Evolutionary conservation across 371 early-diverging fungal species (phyloP).

Genomic region (Lichtheimia ornata): DNA sequence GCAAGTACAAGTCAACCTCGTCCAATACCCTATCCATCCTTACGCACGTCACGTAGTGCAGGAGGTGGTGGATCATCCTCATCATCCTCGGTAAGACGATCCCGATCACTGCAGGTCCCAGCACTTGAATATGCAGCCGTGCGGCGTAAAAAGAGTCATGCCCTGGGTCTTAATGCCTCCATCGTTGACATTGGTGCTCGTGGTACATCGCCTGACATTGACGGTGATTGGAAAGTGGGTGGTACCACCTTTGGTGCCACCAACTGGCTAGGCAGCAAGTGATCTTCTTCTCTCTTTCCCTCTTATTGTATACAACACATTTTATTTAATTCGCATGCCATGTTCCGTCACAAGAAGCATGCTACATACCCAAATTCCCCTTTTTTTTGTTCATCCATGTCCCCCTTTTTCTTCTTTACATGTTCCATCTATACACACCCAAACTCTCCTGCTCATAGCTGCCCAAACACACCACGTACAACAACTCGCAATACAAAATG

Average conservation of each 20-base stretch:
- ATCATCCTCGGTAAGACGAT: constrained; percentile 9
- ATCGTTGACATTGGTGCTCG: constrained; percentile 9
- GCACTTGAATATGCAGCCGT: constrained; percentile 21
- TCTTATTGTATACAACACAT: neutral
- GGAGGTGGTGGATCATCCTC: constrained; percentile 1
- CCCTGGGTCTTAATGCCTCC: constrained; percentile 3
- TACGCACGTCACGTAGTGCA: constrained; percentile 12
- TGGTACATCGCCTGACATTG: constrained; percentile 19
- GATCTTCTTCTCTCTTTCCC: neutral
- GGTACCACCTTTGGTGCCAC: constrained; percentile 6
- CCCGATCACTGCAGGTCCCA: constrained; percentile 22
- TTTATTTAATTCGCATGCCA: too few species aligned
- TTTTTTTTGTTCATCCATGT: too few species aligned
- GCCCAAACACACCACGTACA: too few species aligned
- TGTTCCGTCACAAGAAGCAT: too few species aligned
- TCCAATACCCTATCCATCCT: constrained; percentile 21
- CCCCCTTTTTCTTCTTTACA: too few species aligned
- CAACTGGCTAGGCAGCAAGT: constrained; percentile 16
- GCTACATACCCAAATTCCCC: too few species aligned
- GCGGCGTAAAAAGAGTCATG: constrained; percentile 10
- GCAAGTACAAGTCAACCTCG: constrained; percentile 11
- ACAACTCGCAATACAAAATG: too few species aligned
- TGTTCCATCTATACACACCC: too few species aligned
- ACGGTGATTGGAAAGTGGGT: constrained; percentile 21
- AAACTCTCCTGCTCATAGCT: too few species aligned